These are phyloP conservation scores for Populus trichocarpa DNA, from an alignment of 441 rosid species.

Conservation along the genomic window DNA sequence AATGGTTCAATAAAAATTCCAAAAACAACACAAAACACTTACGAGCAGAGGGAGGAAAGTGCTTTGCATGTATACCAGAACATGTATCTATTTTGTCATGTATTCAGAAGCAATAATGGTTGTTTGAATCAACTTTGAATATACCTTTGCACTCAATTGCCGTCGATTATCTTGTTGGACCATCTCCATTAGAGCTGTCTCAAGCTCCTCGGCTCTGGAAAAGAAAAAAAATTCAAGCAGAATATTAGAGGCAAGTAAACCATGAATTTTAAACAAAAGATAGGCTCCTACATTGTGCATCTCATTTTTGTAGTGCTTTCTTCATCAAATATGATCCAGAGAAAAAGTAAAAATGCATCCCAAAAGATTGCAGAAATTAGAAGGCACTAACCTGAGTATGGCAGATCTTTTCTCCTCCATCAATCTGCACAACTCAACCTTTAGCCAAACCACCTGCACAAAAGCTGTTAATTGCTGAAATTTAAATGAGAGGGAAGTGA, in stretches of 20 bases:
- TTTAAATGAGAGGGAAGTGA: constrained; percentile 35
- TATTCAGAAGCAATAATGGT: neutral
- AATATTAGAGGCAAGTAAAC: neutral
- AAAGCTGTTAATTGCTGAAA: constrained; percentile 53
- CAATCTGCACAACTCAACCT: constrained; percentile 93
- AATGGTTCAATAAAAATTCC: neutral
- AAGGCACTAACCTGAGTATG: constrained; percentile 63
- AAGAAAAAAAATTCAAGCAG: neutral
- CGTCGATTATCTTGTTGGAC: constrained; percentile 91
- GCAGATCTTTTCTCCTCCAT: constrained; percentile 98
- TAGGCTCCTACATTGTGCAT: neutral
- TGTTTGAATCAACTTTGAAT: constrained; percentile 16
- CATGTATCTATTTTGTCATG: neutral
- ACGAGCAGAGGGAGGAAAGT: neutral
- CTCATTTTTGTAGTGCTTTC: neutral
- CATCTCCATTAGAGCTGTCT: constrained; percentile 97
- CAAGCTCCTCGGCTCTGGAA: constrained; percentile 92
- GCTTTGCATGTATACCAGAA: constrained; percentile 2
- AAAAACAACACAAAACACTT: neutral
- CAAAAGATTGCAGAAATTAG: constrained; percentile 16
- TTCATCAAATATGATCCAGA: neutral
- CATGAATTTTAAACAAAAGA: neutral
- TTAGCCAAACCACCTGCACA: constrained; percentile 90
- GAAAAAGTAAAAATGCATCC: neutral
- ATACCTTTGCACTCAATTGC: constrained; percentile 82